These are phyloP conservation scores for Hygrophorus pudorinus DNA, from an alignment of 768 basidiomycete species.

Conservation along the genomic window DNA sequence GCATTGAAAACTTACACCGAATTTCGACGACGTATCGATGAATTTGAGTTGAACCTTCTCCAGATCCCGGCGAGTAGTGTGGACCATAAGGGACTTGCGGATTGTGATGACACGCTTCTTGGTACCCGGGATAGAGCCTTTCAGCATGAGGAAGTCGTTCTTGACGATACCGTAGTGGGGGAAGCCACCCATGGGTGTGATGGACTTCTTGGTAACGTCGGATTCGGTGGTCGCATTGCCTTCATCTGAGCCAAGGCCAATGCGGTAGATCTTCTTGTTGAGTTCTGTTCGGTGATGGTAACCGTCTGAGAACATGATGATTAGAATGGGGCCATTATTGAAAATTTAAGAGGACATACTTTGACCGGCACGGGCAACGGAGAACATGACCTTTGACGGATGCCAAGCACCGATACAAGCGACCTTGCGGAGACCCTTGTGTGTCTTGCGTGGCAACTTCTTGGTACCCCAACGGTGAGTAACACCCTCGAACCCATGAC, in stretches of 20 bases:
- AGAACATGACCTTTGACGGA: slow-evolving; percentile 99
- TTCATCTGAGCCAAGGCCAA: slow-evolving; percentile 71
- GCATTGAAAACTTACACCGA: slow-evolving; percentile 56
- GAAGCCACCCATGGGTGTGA: slow-evolving; percentile 99
- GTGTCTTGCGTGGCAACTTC: slow-evolving; percentile 97
- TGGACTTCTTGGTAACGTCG: slow-evolving; percentile 87
- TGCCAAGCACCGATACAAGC: slow-evolving; percentile 99
- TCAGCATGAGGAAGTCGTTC: slow-evolving; percentile 97
- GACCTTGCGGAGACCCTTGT: slow-evolving; percentile 99
- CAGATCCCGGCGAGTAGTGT: slow-evolving; percentile 90
- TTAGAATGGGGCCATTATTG: background rate
- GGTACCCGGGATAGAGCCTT: slow-evolving; percentile 91
- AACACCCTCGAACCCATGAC: slow-evolving; percentile 99
- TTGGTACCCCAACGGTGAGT: slow-evolving; percentile 99
- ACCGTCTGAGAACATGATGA: slow-evolving; percentile 46
- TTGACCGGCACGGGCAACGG: slow-evolving; percentile 99
- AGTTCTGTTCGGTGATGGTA: slow-evolving; percentile 96
- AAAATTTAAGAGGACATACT: slow-evolving; percentile 43
- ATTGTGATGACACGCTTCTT: slow-evolving; percentile 98
- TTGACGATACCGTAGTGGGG: slow-evolving; percentile 98
- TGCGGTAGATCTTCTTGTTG: slow-evolving; percentile 98
- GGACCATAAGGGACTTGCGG: slow-evolving; percentile 94
- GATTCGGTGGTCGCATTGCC: slow-evolving; percentile 88
- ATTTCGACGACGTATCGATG: slow-evolving; percentile 97
- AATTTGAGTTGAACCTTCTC: slow-evolving; percentile 98